Evolutionary conservation across 495 filamentous ascomycete genomes (phyloP).

Genomic region (Chaetomium fimeti): DNA sequence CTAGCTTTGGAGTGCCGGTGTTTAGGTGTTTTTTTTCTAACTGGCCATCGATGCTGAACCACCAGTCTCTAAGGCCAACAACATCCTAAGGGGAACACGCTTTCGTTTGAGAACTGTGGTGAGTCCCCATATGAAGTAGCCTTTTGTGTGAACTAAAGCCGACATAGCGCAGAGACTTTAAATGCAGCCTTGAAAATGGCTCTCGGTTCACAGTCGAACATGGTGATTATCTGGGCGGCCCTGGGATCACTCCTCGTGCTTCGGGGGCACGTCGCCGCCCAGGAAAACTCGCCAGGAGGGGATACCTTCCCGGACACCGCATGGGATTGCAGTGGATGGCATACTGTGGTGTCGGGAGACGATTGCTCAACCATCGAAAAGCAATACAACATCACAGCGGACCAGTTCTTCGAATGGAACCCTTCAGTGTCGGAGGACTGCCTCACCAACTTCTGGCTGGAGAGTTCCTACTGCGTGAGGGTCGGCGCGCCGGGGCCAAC

Average conservation of each 20-base stretch:
- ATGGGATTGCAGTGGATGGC: constrained; percentile 10
- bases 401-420: constrained; percentile 22
- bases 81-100: not conserved
- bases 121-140: not conserved
- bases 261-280: not conserved
- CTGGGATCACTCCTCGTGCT: not conserved
- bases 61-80: not conserved
- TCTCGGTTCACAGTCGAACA: not conserved
- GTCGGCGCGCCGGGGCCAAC: constrained; percentile 18
- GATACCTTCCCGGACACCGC: not conserved
- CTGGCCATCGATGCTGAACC: not conserved
- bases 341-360: not conserved
- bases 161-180: not conserved
- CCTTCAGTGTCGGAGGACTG: constrained; percentile 13
- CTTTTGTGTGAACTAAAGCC: not conserved
- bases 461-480: not conserved
- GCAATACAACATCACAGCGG: constrained; percentile 18
- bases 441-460: constrained; percentile 15
- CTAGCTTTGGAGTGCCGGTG: not conserved
- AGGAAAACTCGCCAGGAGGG: not conserved
- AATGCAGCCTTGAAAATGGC: not conserved
- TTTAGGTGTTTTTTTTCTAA: not conserved
- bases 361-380: not conserved
- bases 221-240: not conserved
- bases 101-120: not conserved